Evolutionary conservation across 805 yeast genomes (phyloP), one percentile per base, ranked within the genome.

Genomic region (Monosporozyma siamensis): DNA sequence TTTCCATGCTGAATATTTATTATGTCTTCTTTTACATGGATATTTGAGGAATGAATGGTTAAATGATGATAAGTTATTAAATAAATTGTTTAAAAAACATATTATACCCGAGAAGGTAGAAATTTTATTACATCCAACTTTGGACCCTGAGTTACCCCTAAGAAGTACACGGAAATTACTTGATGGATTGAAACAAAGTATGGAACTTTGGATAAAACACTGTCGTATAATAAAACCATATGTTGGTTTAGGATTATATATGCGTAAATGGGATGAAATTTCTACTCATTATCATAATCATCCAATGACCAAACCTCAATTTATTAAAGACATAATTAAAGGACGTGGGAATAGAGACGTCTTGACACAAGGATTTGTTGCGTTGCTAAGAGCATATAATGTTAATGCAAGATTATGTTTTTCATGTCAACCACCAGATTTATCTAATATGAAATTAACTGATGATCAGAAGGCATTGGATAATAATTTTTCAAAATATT

Each of bases 381-480:
- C 84, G 0, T 53, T 90, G 1, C 58, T 87, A 35, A 64, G 97
- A 48, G 70, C 92, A 1, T 61, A 83, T 10, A 83, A 82, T 1
- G 65, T 92, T 10, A 72, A 78, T 34, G 79, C 90, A 1, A 67
- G 98, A 36, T 63, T 92, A 22, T 78, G 88, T 0, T 80, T 81
- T 52, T 89, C 96, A 0, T 55, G 89, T 25, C 98, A 92, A 56
- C 92, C 96, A 0, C 89, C 96, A 0, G 96, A 92, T 57, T 84
- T 79, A 49, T 80, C 88, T 0, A 64, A 58, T 50, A 31, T 54
- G 34, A 59, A 49, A 40, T 23, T 39, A 20, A 30, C 8, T 5
- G 38, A 36, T 7, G 36, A 44, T 24, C 30, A 17, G 15, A 17
- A 14, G 2, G 30, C 10, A 4, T 15, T 45, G 2, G 44, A 47